Percentiles rank a stretch among this genome's conserved stretches.
These are phyloP conservation scores for Peronosclerospora sorghi DNA, from an alignment of 352 stramenopile species.

Conservation along the genomic window DNA sequence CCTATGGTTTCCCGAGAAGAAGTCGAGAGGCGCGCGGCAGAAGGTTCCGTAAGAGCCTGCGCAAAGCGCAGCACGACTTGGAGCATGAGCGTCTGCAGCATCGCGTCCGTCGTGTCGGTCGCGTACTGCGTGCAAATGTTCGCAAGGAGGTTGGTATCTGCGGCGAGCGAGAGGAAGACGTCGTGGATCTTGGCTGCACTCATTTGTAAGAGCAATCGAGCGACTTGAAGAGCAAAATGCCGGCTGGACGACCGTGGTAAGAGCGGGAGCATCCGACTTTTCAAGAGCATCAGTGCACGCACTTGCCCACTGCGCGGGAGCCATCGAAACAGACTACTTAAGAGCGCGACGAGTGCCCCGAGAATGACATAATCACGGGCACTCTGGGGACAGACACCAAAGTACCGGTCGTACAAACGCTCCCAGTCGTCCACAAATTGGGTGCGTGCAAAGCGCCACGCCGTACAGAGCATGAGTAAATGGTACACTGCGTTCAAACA, in stretches of 20 bases:
- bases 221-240: conserved; percentile 25
- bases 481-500: conserved; percentile 61
- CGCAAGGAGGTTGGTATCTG: conserved; percentile 41
- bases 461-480: conserved; percentile 27
- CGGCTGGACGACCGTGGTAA: conserved; percentile 22
- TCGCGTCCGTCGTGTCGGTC: conserved; percentile 29
- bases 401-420: conserved; percentile 32
- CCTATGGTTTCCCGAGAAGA: conserved; percentile 24
- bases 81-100: conserved; percentile 34
- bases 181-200: conserved; percentile 31
- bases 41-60: conserved; percentile 5
- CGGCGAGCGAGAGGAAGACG: conserved; percentile 47
- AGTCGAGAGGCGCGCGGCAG: conserved; percentile 5
- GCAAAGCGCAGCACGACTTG: conserved; percentile 33
- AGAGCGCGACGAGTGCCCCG: conserved; percentile 23
- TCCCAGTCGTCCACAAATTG: conserved; percentile 31
- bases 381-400: conserved; percentile 26
- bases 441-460: conserved; percentile 10
- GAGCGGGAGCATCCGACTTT: conserved; percentile 40
- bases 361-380: conserved; percentile 50
- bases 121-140: conserved; percentile 40
- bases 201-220: conserved; percentile 37
- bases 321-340: conserved; percentile 25
- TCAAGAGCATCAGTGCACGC: conserved; percentile 34
- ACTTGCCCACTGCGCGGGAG: conserved; percentile 34